A percentile compares a stretch with the other conserved stretches of the same genome.
Conservation (phyloP, 768 basidiomycete species). For the Auricularia cornea region DNA sequence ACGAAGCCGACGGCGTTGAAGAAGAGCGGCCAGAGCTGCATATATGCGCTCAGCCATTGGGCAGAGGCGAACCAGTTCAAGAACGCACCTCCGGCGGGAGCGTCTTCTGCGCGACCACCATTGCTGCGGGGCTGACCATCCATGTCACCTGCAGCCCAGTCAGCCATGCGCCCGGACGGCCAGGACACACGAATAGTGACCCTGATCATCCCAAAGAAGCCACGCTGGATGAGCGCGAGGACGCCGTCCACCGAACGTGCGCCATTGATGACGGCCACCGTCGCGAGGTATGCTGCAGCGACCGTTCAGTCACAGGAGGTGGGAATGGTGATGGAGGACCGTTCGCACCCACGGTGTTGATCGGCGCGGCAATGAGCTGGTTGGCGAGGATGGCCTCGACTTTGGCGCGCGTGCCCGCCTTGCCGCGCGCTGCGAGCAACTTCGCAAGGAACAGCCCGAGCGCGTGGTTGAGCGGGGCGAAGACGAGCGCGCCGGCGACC, state of each 20-base stretch:
- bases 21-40: slow-evolving; percentile 78
- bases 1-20: slow-evolving; percentile 73
- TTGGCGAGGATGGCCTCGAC: slow-evolving; percentile 67
- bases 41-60: slow-evolving; percentile 1
- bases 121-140: slow-evolving; percentile 67
- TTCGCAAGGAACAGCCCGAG: slow-evolving; percentile 67
- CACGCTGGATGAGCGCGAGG: slow-evolving; percentile 55
- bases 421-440: slow-evolving; percentile 54
- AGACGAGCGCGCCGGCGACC: slow-evolving; percentile 72
- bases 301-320: background rate
- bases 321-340: background rate
- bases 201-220: slow-evolving; percentile 66
- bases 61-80: no score
- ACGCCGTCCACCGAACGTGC: slow-evolving; percentile 60
- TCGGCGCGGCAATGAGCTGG: slow-evolving; percentile 67
- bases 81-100: slow-evolving; percentile 65
- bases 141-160: slow-evolving; percentile 53
- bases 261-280: slow-evolving; percentile 79
- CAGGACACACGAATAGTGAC: slow-evolving; percentile 34
- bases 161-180: background rate
- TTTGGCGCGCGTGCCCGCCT: slow-evolving; percentile 52
- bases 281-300: slow-evolving; percentile 55
- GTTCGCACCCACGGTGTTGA: slow-evolving; percentile 56
- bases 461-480: slow-evolving; percentile 72
- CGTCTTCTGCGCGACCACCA: slow-evolving; percentile 71